phyloP scores from a whole-genome alignment of 2,329 filamentous ascomycete species.

The Fulvia fulva region DNA sequence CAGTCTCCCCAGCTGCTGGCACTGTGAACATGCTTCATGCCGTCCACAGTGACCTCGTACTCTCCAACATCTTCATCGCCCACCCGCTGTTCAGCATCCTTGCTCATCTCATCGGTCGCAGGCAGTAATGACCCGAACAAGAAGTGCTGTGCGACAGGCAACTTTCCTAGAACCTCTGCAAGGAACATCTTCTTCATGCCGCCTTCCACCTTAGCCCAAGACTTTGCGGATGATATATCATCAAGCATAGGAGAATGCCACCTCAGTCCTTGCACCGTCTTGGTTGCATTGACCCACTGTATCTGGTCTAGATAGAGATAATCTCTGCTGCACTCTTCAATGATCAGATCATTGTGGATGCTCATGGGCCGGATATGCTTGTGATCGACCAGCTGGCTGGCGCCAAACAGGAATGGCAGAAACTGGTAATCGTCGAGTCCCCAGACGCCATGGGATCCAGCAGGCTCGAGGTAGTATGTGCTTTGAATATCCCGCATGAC shows the following conservation, averaged over 20 bases:
- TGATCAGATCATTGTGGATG: slow-evolving; percentile 81
- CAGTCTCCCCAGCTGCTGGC: slow-evolving; percentile 81
- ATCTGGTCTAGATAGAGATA: slow-evolving; percentile 93
- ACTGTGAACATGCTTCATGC: slow-evolving; percentile 58
- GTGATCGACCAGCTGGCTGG: slow-evolving; percentile 62
- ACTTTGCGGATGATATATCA: slow-evolving; percentile 87
- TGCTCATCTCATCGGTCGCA: slow-evolving; percentile 76
- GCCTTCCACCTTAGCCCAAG: slow-evolving; percentile 85
- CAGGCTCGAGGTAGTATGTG: slow-evolving; percentile 91
- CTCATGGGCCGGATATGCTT: slow-evolving; percentile 46
- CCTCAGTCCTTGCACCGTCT: slow-evolving; percentile 86
- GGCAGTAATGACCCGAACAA: slow-evolving; percentile 83
- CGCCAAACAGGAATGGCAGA: slow-evolving; percentile 50
- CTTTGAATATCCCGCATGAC: slow-evolving; percentile 86
- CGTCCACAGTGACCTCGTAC: slow-evolving; percentile 61
- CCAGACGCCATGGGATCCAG: slow-evolving; percentile 51
- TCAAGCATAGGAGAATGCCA: slow-evolving; percentile 99
- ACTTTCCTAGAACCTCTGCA: slow-evolving; percentile 83
- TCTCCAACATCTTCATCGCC: slow-evolving; percentile 51
- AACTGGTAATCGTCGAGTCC: slow-evolving; percentile 53
- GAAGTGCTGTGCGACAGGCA: slow-evolving; percentile 99
- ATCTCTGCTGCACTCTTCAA: slow-evolving; percentile 80
- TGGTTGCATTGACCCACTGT: slow-evolving; percentile 89
- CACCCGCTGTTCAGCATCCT: slow-evolving; percentile 52
- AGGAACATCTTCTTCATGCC: slow-evolving; percentile 98